Evolutionary conservation across 192 early-diverging fungal species (phyloP).

Genomic region (Coemansia aciculifera): DNA sequence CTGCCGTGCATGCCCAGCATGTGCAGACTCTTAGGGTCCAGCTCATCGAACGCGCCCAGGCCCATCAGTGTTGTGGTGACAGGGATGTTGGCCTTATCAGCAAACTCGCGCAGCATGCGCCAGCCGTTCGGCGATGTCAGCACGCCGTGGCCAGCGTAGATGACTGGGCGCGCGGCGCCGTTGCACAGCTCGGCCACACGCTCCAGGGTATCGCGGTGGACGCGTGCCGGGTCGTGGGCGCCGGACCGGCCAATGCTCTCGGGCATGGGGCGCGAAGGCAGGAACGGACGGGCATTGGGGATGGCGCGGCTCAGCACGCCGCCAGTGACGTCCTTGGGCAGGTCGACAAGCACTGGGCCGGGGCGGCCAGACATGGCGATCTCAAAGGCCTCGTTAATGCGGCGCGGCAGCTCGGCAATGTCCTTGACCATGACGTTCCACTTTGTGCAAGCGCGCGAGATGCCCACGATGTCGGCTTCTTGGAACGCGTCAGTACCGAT

Average conservation of each 20-base stretch:
- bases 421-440: slow-evolving; percentile 99
- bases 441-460: slow-evolving; percentile 94
- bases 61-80: slow-evolving; percentile 96
- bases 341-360: slow-evolving; percentile 95
- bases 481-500: slow-evolving; percentile 98
- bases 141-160: slow-evolving; percentile 96
- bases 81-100: slow-evolving; percentile 86
- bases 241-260: slow-evolving; percentile 58
- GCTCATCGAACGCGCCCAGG: slow-evolving; percentile 92
- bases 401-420: slow-evolving; percentile 90
- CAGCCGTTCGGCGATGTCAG: slow-evolving; percentile 81
- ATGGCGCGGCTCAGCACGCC: slow-evolving; percentile 83
- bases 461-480: slow-evolving; percentile 96
- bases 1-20: slow-evolving; percentile 99
- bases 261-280: slow-evolving; percentile 69
- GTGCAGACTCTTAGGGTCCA: slow-evolving; percentile 84
- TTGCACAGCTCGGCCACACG: slow-evolving; percentile 86
- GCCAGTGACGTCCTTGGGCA: slow-evolving; percentile 98
- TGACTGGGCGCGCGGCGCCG: slow-evolving; percentile 83
- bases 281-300: slow-evolving; percentile 62
- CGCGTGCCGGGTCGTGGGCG: slow-evolving; percentile 54
- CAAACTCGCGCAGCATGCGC: slow-evolving; percentile 77
- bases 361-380: slow-evolving; percentile 94
- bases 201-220: slow-evolving; percentile 59
- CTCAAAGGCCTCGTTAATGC: slow-evolving; percentile 98